Percentiles rank a stretch among this genome's conserved stretches.
phyloP scores from a whole-genome alignment of 352 stramenopile species.

The Phytophthora aleatoria region DNA sequence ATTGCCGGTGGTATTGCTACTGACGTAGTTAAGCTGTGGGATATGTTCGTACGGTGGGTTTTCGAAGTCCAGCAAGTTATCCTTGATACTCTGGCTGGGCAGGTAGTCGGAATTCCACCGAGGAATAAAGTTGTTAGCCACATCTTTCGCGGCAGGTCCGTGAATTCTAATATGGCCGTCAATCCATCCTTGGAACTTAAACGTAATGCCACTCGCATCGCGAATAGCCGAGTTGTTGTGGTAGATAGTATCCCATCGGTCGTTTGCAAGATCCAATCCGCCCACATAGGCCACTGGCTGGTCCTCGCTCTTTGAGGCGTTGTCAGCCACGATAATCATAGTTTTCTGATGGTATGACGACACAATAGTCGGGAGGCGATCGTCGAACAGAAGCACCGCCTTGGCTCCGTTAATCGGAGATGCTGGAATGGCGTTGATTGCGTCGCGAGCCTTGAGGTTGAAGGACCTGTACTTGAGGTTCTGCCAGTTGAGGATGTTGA shows the following conservation, averaged over 20 bases:
- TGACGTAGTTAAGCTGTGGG: conserved; percentile 28
- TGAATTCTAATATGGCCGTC: conserved; percentile 55
- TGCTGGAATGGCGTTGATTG: conserved; percentile 40
- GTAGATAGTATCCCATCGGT: conserved; percentile 67
- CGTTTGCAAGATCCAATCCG: conserved; percentile 54
- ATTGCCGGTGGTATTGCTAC: conserved; percentile 37
- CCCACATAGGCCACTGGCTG: conserved; percentile 51
- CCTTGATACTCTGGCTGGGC: conserved; percentile 25
- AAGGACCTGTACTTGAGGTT: conserved; percentile 50
- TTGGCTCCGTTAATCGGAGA: conserved; percentile 26
- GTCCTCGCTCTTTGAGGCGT: conserved; percentile 6
- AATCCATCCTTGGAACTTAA: conserved; percentile 55
- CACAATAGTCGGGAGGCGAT: conserved; percentile 40
- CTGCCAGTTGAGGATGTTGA: conserved; percentile 58
- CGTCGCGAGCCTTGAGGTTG: conserved; percentile 48
- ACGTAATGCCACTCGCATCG: conserved; percentile 34
- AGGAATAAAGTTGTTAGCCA: conserved; percentile 56
- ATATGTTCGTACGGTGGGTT: conserved; percentile 47
- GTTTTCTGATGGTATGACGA: conserved; percentile 66
- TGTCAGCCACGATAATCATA: conserved; percentile 28
- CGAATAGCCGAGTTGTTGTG: conserved; percentile 54
- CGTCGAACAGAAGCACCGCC: conserved; percentile 55
- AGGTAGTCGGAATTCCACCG: conserved; percentile 57
- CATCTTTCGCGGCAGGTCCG: conserved; percentile 51
- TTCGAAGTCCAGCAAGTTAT: conserved; percentile 48